Percentiles rank a stretch among this genome's conserved stretches.
phyloP scores from a whole-genome alignment of 495 filamentous ascomycete species.

The Stereocaulon alpinum region DNA sequence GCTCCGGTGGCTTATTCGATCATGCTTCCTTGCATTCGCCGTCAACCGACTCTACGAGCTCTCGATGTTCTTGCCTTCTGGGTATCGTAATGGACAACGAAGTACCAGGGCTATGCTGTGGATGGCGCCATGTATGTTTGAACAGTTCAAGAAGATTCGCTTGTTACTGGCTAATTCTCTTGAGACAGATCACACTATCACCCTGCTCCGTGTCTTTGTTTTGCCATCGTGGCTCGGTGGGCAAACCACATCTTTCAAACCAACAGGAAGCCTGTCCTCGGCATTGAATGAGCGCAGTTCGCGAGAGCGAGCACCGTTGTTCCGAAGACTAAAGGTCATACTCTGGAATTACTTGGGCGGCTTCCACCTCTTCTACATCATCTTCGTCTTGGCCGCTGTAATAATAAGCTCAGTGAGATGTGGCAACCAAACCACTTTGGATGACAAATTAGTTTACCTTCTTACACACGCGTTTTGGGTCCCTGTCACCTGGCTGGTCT shows the following conservation, averaged over 20 bases:
- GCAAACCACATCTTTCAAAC: conserved; percentile 1
- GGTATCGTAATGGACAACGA: conserved; percentile 6
- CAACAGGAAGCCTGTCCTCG: conserved; percentile 6
- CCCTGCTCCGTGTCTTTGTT: conserved; percentile 4
- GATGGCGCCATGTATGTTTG: conserved; percentile 11
- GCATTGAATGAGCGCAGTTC: conserved; percentile 7
- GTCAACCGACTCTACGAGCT: conserved; percentile 3
- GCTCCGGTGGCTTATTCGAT: conserved; percentile 7
- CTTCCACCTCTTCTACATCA: conserved; percentile 5
- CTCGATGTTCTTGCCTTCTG: neutral
- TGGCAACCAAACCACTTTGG: neutral
- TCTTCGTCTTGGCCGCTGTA: neutral
- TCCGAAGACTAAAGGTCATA: neutral
- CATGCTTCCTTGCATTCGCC: neutral
- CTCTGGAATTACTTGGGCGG: neutral
- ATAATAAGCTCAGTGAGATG: neutral
- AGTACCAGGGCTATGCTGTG: neutral
- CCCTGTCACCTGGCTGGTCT: conserved; percentile 5
- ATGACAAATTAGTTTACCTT: neutral
- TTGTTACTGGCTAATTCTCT: neutral
- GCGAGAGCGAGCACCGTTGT: neutral
- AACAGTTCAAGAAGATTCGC: neutral
- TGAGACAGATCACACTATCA: conserved; percentile 1
- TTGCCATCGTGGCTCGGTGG: conserved; percentile 7
- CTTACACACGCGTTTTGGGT: conserved; percentile 8